These are phyloP conservation scores for Chrysosporium keratinophilum DNA, from an alignment of 2,329 filamentous ascomycete genomes.

Conservation along the genomic window DNA sequence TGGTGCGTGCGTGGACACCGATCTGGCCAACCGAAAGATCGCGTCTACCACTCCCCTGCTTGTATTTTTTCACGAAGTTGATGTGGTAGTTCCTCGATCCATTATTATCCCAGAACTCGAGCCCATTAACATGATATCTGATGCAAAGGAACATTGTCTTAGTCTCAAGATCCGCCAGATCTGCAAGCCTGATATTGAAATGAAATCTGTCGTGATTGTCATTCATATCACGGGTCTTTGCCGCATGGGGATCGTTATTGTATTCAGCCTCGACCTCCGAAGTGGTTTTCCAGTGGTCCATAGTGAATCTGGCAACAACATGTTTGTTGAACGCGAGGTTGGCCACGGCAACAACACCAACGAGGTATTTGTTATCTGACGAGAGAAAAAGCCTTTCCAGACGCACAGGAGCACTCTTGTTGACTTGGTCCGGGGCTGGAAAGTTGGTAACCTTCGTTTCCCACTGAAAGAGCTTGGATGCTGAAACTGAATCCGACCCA, in stretches of 20 bases:
- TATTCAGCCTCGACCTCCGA: slow-evolving; percentile 90
- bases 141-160: slow-evolving; percentile 92
- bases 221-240: slow-evolving; percentile 40
- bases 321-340: slow-evolving; percentile 84
- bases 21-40: slow-evolving; percentile 43
- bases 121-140: slow-evolving; percentile 71
- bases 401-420: slow-evolving; percentile 49
- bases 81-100: slow-evolving; percentile 77
- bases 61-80: slow-evolving; percentile 74
- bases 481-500: slow-evolving; percentile 41
- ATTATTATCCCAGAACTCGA: slow-evolving; percentile 96
- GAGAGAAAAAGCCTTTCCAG: slow-evolving; percentile 83
- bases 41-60: slow-evolving; percentile 43
- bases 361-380: slow-evolving; percentile 70
- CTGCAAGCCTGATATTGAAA: slow-evolving; percentile 86
- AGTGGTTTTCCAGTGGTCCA: slow-evolving; percentile 98
- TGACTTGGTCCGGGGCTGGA: slow-evolving; percentile 52
- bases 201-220: slow-evolving; percentile 77
- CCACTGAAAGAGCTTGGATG: slow-evolving; percentile 58
- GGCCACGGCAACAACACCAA: slow-evolving; percentile 72
- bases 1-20: slow-evolving; percentile 54
- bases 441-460: slow-evolving; percentile 81
- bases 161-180: slow-evolving; percentile 71
- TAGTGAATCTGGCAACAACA: slow-evolving; percentile 85
- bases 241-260: slow-evolving; percentile 63